Evolutionary conservation across 106 monocot species (phyloP).

Genomic region (Acanthochlamys bracteata): DNA sequence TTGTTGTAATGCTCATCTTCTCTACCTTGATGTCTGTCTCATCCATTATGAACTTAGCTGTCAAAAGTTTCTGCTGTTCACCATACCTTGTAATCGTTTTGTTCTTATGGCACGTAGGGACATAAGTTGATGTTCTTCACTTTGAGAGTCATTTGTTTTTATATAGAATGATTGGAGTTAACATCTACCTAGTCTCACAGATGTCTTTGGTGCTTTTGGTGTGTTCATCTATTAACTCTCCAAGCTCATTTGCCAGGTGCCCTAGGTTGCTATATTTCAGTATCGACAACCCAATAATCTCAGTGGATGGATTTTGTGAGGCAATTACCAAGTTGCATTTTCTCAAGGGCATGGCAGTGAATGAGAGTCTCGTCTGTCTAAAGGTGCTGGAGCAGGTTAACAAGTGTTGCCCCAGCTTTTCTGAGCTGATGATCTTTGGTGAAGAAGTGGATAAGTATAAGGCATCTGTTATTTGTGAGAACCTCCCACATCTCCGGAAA

Average conservation of each 20-base stretch:
- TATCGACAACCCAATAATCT: constrained; percentile 22
- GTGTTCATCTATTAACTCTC: too few relatives aligned
- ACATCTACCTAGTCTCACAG: too few relatives aligned
- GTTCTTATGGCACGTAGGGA: too few relatives aligned
- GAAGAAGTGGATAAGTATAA: constrained; percentile 17
- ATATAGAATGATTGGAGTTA: too few relatives aligned
- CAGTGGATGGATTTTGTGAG: constrained; percentile 25
- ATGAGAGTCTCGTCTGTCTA: constrained; percentile 25
- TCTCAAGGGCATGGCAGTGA: constrained; percentile 52
- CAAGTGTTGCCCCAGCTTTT: constrained; percentile 16
- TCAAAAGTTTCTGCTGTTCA: too few relatives aligned
- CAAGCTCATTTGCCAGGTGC: constrained; percentile 27
- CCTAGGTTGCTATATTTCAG: constrained; percentile 46
- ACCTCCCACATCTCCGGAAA: constrained; percentile 34
- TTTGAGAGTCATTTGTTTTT: too few relatives aligned
- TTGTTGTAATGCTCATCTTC: too few relatives aligned
- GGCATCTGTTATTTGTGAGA: constrained; percentile 38
- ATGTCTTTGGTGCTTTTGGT: too few relatives aligned
- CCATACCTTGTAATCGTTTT: too few relatives aligned
- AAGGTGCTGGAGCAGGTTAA: constrained; percentile 27
- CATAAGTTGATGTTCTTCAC: too few relatives aligned
- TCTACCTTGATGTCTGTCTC: too few relatives aligned
- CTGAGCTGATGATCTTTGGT: constrained; percentile 37
- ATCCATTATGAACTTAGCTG: too few relatives aligned
- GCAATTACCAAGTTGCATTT: constrained; percentile 27